Base-by-base conservation (phyloP, 2,329 filamentous ascomycete species). In the Xenosphaeropsis pyriputrescens region DNA sequence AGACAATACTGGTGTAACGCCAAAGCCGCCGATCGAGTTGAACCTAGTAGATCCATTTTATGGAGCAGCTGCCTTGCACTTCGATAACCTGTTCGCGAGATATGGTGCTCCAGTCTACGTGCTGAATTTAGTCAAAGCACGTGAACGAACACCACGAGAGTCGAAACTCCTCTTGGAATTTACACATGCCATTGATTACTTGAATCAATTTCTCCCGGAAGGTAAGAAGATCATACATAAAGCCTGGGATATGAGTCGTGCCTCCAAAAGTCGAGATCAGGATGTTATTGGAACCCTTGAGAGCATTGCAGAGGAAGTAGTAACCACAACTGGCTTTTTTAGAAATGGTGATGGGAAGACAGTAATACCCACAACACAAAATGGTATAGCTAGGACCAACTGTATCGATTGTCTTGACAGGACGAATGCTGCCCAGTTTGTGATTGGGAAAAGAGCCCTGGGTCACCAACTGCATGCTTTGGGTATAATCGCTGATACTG, bases 31-130 rank as follows among this genome's bases (percentile, higher is more conserved):
- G 8, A 98, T 98, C 47, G 84, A 95, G 55, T 64, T 98, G 32
- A 95, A 93, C 52, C 68, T 96, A n/a, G 75, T 93, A 15, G 91
- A 98, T 57, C 91, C 91, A 0, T 98, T 96, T 57, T 96, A 94
- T 54, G 82, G 80, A 32, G 85, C 89, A 3, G 89, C 91, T 12
- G 89, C 88, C 0, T 63, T 95, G 32, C 91, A 98, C 57, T 98
- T 98, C 52, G 84, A 98, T 54, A 81, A 96, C 50, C 63, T 98
- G 0, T 96, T 98, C 52, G 74, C 89, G 55, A 72, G 93, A 44
- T 98, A 98, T 50, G 91, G 91, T 4, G 80, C 85, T 1, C 91
- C 91, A 0, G 70, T 98, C 9, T 96, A 93, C 54, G 85, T 85
- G 2, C 64, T 98, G 29, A 94, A 98, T 50, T 64, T 98, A 19